Percentiles rank a stretch among this genome's conserved stretches.
Conservation (phyloP, 2,329 filamentous ascomycete genomes). For the Ophiostoma piceae region DNA sequence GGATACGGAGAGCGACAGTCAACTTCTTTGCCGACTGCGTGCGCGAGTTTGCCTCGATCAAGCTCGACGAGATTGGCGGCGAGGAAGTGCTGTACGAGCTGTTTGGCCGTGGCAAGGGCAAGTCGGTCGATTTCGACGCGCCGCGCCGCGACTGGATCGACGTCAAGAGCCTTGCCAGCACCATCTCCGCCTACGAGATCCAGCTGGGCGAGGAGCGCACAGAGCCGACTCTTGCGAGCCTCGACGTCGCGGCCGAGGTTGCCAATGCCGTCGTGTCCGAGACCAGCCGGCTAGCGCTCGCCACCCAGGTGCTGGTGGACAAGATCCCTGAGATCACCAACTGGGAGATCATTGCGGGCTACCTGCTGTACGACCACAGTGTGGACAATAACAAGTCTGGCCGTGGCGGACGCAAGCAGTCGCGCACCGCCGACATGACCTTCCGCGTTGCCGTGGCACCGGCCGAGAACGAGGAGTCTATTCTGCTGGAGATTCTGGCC, state of each 20-base stretch:
- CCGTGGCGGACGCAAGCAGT: slow-evolving; percentile 26
- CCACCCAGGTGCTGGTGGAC: slow-evolving; percentile 79
- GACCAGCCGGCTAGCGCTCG: slow-evolving; percentile 71
- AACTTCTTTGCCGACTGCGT: slow-evolving; percentile 87
- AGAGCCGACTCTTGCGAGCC: slow-evolving; percentile 29
- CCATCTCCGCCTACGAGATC: slow-evolving; percentile 73
- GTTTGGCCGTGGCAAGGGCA: slow-evolving; percentile 57
- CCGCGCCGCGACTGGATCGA: slow-evolving; percentile 83
- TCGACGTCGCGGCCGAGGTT: slow-evolving; percentile 38
- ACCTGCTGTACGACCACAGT: slow-evolving; percentile 88
- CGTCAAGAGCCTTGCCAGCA: slow-evolving; percentile 83
- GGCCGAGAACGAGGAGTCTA: slow-evolving; percentile 69
- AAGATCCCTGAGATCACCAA: slow-evolving; percentile 73
- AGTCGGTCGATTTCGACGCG: slow-evolving; percentile 66
- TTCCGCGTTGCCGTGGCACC: slow-evolving; percentile 71
- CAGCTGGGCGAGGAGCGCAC: slow-evolving; percentile 50
- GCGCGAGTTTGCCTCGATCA: slow-evolving; percentile 70
- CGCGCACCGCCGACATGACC: slow-evolving; percentile 47
- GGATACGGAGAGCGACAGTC: slow-evolving; percentile 82
- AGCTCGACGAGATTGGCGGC: slow-evolving; percentile 78
- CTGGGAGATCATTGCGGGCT: slow-evolving; percentile 86
- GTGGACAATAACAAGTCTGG: slow-evolving; percentile 37
- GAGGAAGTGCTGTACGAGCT: slow-evolving; percentile 70
- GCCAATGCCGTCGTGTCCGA: slow-evolving; percentile 59
- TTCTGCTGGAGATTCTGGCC: slow-evolving; percentile 81